Evolutionary conservation across 495 filamentous ascomycete genomes (phyloP), one percentile per base, ranked within the genome.

Genomic region (Aspergillus ostianus): DNA sequence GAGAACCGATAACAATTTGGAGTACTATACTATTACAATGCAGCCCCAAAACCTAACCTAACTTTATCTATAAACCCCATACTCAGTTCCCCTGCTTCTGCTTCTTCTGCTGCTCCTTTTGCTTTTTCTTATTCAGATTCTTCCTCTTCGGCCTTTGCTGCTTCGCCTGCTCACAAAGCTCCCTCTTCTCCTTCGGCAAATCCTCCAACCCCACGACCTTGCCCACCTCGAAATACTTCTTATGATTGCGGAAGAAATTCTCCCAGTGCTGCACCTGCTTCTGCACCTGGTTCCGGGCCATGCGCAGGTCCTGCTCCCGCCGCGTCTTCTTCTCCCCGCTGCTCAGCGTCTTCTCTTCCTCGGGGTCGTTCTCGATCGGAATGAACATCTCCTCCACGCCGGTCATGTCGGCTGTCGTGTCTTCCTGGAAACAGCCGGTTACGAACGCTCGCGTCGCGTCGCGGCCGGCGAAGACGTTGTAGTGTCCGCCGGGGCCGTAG

Each of bases 361-460:
- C 73, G 47, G 83, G 77, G 19, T 82, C 81, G 63, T 90, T 85
- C 61, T 90, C 85, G 60, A 89, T 66, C 0, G 92, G 90, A 18
- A 98, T 77, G 71, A 84, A 98, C 87, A 93, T 94, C 60, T 88
- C 84, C 77, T 98, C 94, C 1, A 90, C 89, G 1, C 95, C 95
- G 20, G 85, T 78, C 73, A 97, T 72, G 71, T 98, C 93, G 1
- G 85, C 73, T 6, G 87, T 95, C 44, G 88, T 76, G 77, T 98
- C 93, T 51, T 89, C 87, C 30, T 84, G 76, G 79, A 99, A 99
- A 71, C 94, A 99, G 2, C 90, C 91, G n/a, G 94, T 97, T n/a
- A 99, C 86, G 74, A 91, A 99, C 4, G 89, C 90, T 27, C 94
- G 88, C 3, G 90, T 84, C 7, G 94, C 94, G 73, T 99, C 94